phyloP scores from a whole-genome alignment of 2,329 filamentous ascomycete genomes.

The Rhytidhysteron rufulum region DNA sequence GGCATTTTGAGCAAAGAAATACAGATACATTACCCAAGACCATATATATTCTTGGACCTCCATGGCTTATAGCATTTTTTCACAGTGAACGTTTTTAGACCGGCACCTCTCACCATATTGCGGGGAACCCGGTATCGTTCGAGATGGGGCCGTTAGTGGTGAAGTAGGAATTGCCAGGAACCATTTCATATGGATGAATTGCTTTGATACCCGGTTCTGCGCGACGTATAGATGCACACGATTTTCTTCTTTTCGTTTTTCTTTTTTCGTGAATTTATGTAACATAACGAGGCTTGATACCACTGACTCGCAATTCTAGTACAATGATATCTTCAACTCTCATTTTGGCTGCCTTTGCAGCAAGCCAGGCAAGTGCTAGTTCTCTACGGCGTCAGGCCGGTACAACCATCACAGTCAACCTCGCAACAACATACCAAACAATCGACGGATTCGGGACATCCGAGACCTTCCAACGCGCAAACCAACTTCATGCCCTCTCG shows the following conservation, averaged over 20 bases:
- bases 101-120: background rate
- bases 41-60: too few relatives aligned
- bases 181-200: background rate
- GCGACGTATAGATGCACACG: background rate
- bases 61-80: background rate
- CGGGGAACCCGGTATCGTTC: background rate
- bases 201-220: background rate
- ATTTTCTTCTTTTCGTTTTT: too few relatives aligned
- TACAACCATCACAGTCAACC: constrained; percentile 38
- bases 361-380: background rate
- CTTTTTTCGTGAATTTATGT: too few relatives aligned
- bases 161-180: background rate
- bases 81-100: background rate
- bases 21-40: too few relatives aligned
- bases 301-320: background rate
- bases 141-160: background rate
- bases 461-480: constrained; percentile 45
- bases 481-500: constrained; percentile 40
- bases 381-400: background rate
- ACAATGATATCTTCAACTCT: background rate
- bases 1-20: too few relatives aligned
- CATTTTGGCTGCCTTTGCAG: background rate
- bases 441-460: constrained; percentile 48
- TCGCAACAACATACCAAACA: constrained; percentile 42
- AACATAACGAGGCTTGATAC: background rate